Conservation (phyloP, 2,329 filamentous ascomycete species). For the Mariannaea elegans region DNA sequence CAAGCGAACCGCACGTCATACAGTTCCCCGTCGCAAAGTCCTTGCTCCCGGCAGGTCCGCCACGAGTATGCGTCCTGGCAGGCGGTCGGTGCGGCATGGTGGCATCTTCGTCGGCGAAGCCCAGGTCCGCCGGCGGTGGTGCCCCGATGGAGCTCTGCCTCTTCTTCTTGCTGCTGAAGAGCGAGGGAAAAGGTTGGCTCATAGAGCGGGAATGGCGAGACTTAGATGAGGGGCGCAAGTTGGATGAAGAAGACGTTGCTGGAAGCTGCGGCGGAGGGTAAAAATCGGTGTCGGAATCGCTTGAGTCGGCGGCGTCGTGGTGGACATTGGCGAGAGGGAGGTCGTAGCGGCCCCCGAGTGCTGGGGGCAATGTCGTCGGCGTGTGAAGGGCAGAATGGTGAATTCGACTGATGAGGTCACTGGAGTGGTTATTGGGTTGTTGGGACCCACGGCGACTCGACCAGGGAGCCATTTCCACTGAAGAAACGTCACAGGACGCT, state of each 20-base stretch:
- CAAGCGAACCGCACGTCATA: conserved; percentile 84
- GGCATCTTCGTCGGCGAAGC: conserved; percentile 41
- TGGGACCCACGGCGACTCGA: conserved; percentile 42
- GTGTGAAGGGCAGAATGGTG: conserved; percentile 48
- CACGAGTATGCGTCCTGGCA: conserved; percentile 42
- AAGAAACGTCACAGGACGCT: conserved; percentile 26
- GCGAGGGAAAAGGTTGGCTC: conserved; percentile 81
- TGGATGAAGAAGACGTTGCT: conserved; percentile 13
- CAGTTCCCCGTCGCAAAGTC: conserved; percentile 78
- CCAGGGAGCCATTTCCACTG: conserved; percentile 46
- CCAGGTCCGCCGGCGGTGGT: conserved; percentile 45
- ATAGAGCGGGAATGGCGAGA: conserved; percentile 64
- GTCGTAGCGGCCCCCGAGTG: conserved; percentile 35
- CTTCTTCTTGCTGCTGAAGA: conserved; percentile 71
- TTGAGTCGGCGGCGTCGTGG: conserved; percentile 50
- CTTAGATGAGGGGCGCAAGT: conserved; percentile 24
- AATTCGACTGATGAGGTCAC: conserved; percentile 49
- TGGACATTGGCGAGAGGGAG: conserved; percentile 41
- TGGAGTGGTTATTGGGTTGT: conserved; percentile 39
- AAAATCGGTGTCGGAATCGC: conserved; percentile 56
- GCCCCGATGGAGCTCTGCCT: conserved; percentile 53
- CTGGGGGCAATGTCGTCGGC: conserved; percentile 39
- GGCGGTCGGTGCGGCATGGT: conserved; percentile 37
- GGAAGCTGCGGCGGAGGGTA: conserved; percentile 34
- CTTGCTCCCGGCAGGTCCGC: conserved; percentile 51